Base-by-base conservation (phyloP, 768 basidiomycete genomes). In the Calocybe indica region DNA sequence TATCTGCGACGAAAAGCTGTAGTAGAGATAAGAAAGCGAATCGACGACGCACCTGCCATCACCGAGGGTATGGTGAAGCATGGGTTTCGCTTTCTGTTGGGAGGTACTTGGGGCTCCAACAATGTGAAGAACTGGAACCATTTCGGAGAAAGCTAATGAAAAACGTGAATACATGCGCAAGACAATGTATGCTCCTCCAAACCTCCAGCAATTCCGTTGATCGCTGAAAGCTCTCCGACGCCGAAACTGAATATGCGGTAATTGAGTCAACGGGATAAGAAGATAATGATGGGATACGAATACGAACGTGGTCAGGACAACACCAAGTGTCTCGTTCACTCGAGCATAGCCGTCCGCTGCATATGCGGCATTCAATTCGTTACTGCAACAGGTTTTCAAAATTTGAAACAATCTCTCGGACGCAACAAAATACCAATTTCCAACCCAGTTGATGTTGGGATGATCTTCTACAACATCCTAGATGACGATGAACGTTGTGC, bases 301-400 rank as follows among this genome's bases (percentile, higher is more conserved):
- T 32, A 9, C 71, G n/a, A 56, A 85, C 84, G 87, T 96, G 8
- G 93, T 95, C 31, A 78, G 64, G 5, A 92, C 64, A 6, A 82
- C 88, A 43, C 88, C 88, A 41, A 91, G 67, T 55, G 79, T 74
- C 43, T 83, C 79, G 54, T 92, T 94, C 45, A 93, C 82, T 48
- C 94, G 79, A 13, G 93, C 90, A 63, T 95, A 95, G 8, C 93
- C 93, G 58, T 94, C 92, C 0, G 90, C 90, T 11, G 93, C 93
- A 63, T 96, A 96, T 0, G 89, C 75, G 0, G 90, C 87, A 53
- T 93, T 90, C 40, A 93, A 72, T 60, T 92, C 87, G 51, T 91
- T 90, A 54, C 88, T 88, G 49, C 0, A 45, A n/a, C 12, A n/a
- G 36, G n/a, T 28, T 14, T 39, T 47, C 29, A 51, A 34, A 9